Percentiles rank a stretch among this genome's conserved stretches.
These are phyloP conservation scores for Arabidopsis hybrid DNA, from an alignment of 441 rosid species.

Conservation along the genomic window DNA sequence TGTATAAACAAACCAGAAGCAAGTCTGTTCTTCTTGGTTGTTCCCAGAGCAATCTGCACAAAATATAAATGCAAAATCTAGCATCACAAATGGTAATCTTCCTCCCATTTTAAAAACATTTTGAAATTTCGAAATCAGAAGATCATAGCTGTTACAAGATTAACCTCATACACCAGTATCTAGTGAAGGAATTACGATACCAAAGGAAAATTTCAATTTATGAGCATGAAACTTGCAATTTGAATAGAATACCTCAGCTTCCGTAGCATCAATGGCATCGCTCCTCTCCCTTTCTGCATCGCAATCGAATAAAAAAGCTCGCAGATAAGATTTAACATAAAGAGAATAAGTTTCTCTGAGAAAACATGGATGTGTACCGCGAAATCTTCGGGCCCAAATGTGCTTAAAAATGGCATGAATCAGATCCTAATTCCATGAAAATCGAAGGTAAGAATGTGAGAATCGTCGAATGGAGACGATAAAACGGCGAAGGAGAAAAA, in stretches of 20 bases:
- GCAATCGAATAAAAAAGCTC: background rate
- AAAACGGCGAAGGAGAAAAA: background rate
- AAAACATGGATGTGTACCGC: constrained; percentile 49
- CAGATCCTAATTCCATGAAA: constrained; percentile 58
- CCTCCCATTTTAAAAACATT: background rate
- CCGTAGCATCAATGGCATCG: constrained; percentile 58
- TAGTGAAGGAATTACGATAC: background rate
- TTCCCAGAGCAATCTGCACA: constrained; percentile 57
- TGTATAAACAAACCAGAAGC: constrained; percentile 65
- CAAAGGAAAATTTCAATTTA: background rate
- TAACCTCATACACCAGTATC: constrained; percentile 7
- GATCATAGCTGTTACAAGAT: background rate
- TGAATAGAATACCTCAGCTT: constrained; percentile 57
- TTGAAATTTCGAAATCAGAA: constrained; percentile 6
- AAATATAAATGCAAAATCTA: background rate
- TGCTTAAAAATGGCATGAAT: constrained; percentile 86
- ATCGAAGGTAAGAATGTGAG: constrained; percentile 2
- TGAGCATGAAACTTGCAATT: background rate
- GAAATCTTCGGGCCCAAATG: constrained; percentile 70
- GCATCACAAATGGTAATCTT: constrained; percentile 5
- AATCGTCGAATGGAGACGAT: background rate
- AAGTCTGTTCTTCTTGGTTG: constrained; percentile 73
- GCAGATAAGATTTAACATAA: background rate
- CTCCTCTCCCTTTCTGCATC: constrained; percentile 69
- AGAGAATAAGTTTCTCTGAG: background rate